These are phyloP conservation scores for Sphagnum tenellum DNA, from an alignment of 225 moss, liverwort and hornwort genomes.

Conservation along the genomic window DNA sequence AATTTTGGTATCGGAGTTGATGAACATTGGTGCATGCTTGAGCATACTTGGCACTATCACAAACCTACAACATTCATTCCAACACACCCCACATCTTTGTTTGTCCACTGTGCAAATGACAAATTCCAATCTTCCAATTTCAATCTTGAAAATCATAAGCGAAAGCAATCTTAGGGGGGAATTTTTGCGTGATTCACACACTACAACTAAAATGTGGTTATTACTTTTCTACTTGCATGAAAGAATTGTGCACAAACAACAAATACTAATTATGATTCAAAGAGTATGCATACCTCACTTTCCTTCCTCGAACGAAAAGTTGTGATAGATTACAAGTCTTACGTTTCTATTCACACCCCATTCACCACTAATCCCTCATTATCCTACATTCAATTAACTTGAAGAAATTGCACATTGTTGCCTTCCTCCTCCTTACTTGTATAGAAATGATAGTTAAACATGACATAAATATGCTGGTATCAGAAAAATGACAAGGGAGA, in stretches of 20 bases:
- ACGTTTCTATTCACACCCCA: constrained; percentile 8
- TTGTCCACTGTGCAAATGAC: not conserved
- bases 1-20: constrained; percentile 47
- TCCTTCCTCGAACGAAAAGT: constrained; percentile 71
- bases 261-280: not conserved
- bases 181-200: no score
- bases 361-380: not conserved
- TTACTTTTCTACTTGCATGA: no score
- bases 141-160: not conserved
- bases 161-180: no score
- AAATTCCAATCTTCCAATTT: not conserved
- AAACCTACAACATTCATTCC: constrained; percentile 26
- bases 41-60: constrained; percentile 83
- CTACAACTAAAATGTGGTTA: no score
- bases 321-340: constrained; percentile 50
- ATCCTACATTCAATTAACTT: no score
- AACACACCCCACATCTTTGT: not conserved
- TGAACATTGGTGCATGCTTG: constrained; percentile 64
- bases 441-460: not conserved
- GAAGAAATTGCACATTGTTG: no score
- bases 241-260: not conserved
- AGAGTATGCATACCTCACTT: constrained; percentile 46
- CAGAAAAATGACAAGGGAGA: not conserved
- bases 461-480: not conserved
- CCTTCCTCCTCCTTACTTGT: no score